phyloP scores from a whole-genome alignment of 2,329 filamentous ascomycete species.

The Aspergillus unguis region DNA sequence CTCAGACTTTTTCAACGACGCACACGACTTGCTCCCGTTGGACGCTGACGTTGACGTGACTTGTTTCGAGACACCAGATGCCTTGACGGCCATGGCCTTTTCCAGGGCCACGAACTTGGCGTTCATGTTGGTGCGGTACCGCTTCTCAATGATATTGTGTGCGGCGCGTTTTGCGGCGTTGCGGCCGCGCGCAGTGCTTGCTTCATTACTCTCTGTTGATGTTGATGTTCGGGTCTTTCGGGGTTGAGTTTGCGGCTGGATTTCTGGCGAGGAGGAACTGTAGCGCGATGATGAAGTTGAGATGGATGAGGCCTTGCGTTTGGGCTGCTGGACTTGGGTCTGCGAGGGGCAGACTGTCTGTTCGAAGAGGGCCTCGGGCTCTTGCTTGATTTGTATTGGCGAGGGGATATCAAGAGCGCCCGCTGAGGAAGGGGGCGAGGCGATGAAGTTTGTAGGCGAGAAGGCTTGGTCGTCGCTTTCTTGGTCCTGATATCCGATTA shows the following conservation, averaged over 20 bases:
- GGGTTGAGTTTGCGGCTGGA: conserved; percentile 19
- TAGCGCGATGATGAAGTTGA: conserved; percentile 16
- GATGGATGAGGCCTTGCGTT: conserved; percentile 1
- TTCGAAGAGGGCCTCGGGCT: background rate
- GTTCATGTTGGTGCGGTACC: conserved; percentile 44
- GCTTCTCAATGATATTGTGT: conserved; percentile 43
- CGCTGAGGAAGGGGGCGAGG: conserved; percentile 14
- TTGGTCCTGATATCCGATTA: conserved; percentile 21
- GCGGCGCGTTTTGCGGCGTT: conserved; percentile 41
- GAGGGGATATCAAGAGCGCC: background rate
- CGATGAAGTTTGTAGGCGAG: conserved; percentile 23
- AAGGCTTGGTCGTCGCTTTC: conserved; percentile 37
- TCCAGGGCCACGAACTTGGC: conserved; percentile 41
- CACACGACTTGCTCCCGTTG: conserved; percentile 20
- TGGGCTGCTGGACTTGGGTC: background rate
- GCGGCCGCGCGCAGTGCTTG: conserved; percentile 19
- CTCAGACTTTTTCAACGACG: conserved; percentile 38
- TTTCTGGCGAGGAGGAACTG: conserved; percentile 29
- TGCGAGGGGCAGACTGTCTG: background rate
- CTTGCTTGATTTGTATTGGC: background rate
- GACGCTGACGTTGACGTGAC: background rate
- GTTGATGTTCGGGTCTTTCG: conserved; percentile 2
- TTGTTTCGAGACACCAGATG: conserved; percentile 9
- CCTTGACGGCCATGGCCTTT: conserved; percentile 31
- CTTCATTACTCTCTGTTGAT: background rate